Evolutionary conservation across 2,329 filamentous ascomycete genomes (phyloP), one percentile per base, ranked within the genome.

Genomic region (Dissoconium aciculare): DNA sequence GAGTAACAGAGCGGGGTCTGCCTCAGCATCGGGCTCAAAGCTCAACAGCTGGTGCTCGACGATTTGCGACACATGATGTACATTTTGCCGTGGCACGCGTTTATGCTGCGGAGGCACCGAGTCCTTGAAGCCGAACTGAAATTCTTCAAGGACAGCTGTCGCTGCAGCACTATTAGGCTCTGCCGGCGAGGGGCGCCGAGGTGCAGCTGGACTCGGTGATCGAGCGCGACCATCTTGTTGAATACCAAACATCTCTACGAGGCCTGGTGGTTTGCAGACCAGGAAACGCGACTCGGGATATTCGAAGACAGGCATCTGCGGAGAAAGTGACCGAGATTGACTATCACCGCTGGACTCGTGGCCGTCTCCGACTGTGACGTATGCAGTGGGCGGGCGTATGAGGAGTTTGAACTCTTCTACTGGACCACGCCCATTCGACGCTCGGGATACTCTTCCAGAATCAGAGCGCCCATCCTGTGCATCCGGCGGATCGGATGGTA

Each of bases 21-120:
- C 29, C 13, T 43, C 44, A 8, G 43, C 40, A 16, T 52, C 46
- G 10, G 43, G 38, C 23, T 45, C 41, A n/a, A 41, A 38, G 6
- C 41, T 40, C 10, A 53, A 38, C 32, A 53, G 35, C 19, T 34
- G 35, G 4, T 31, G 27, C 31, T 52, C 49, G 11, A 52, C 47
- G 1, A 32, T 30, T 11, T 39, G 36, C 17, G 36, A 38, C 13
- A 51, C 38, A 5, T 34, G 33, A 31, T 51, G 47, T 3, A 52
- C 49, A 15, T 51, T 35, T n/a, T 43, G 34, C 13, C 32, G 29
- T 4, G 43, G 42, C 2, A 52, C 39, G 24, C 42, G 33, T 1
- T 34, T 32, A 29, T 42, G 38, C 15, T 43, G 36, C 8, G 43
- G 37, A 11, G 30, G 17, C 6, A 39, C 38, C 9, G 47, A 31